phyloP scores from a whole-genome alignment of 177 flowering plant genomes.

The Telopea speciosissima region DNA sequence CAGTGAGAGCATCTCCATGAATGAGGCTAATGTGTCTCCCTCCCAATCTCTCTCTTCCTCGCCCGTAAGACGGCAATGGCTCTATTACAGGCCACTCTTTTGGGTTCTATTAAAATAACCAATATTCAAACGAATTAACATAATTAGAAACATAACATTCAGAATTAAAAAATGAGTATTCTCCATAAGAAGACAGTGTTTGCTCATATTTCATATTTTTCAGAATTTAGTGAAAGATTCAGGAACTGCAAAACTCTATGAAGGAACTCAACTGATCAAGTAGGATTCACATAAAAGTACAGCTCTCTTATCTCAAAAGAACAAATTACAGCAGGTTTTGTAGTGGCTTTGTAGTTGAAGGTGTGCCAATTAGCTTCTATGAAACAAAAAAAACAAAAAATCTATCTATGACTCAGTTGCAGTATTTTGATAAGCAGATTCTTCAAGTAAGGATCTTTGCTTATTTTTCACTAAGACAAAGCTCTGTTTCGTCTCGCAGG shows the following conservation, averaged over 20 bases:
- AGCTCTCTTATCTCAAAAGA: neutral
- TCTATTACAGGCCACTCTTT: conserved; percentile 91
- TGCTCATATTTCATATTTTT: neutral
- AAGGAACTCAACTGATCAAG: neutral
- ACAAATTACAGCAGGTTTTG: neutral
- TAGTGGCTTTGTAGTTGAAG: no score
- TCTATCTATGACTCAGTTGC: no score
- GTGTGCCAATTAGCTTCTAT: neutral
- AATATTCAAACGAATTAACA: no score
- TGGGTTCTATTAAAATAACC: conserved; percentile 39
- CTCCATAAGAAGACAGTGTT: no score
- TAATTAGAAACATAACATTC: no score
- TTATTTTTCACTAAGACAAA: no score
- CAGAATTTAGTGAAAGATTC: neutral
- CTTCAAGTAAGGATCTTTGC: no score
- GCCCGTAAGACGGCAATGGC: conserved; percentile 95
- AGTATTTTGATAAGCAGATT: no score
- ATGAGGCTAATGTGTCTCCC: conserved; percentile 95
- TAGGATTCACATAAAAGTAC: neutral
- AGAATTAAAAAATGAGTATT: no score
- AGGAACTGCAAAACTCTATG: no score
- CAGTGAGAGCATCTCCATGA: conserved; percentile 67
- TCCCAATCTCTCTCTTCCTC: conserved; percentile 95
- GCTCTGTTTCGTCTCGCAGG: no score
- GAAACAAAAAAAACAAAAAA: no score